Conservation (phyloP, 148 eudicot species). For the Chenopodium album region DNA sequence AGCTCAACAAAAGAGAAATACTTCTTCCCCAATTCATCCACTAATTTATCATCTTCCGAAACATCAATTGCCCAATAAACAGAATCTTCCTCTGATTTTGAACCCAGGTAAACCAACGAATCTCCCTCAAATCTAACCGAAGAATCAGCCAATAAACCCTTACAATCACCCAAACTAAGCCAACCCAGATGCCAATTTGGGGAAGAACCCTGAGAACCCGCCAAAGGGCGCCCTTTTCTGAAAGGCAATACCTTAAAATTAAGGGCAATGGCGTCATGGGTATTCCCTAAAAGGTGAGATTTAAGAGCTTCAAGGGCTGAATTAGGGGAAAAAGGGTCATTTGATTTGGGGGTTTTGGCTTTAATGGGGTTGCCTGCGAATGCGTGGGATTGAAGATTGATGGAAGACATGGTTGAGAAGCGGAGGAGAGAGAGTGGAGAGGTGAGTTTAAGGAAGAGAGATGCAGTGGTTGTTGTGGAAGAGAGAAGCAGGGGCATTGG, state of each 20-base stretch:
- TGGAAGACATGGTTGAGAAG: constrained; percentile 47
- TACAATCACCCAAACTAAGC: constrained; percentile 68
- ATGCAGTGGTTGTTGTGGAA: constrained; percentile 20
- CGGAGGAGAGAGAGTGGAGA: constrained; percentile 24
- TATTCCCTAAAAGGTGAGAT: constrained; percentile 34
- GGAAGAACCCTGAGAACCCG: constrained; percentile 31
- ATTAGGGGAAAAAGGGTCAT: constrained; percentile 52
- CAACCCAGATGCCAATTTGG: constrained; percentile 89
- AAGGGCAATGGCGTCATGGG: constrained; percentile 47
- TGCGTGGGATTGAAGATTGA: constrained; percentile 52
- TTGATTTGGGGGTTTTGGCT: constrained; percentile 62
- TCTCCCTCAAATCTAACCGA: constrained; percentile 57
- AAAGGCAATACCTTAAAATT: constrained; percentile 71
- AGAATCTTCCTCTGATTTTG: constrained; percentile 46
- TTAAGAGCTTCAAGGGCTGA: constrained; percentile 63
- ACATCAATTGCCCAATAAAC: constrained; percentile 69
- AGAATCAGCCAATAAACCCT: constrained; percentile 43
- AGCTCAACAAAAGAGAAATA: constrained; percentile 74
- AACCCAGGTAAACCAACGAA: constrained; percentile 75
- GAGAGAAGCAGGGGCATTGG: constrained; percentile 40
- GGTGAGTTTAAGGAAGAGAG: constrained; percentile 29
- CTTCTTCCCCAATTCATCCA: constrained; percentile 52
- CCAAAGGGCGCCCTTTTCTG: constrained; percentile 77
- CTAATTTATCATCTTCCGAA: constrained; percentile 40
- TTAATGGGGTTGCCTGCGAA: constrained; percentile 77